Conservation (phyloP, 805 yeast genomes). For the Zygosaccharomyces bailii region DNA sequence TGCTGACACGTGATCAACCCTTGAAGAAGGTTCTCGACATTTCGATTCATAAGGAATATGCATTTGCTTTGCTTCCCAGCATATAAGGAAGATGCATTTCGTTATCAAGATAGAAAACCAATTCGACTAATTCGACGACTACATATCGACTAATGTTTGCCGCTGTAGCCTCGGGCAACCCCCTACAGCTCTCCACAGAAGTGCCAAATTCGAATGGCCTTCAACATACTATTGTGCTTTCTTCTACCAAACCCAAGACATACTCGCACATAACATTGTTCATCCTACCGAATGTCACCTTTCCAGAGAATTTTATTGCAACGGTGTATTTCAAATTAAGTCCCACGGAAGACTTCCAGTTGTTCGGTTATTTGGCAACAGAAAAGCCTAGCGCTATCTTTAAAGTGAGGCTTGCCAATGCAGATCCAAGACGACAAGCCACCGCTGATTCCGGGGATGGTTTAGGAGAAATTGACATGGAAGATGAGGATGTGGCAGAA, state of each 20-base stretch:
- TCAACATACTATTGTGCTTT: constrained; percentile 36
- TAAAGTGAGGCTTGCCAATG: constrained; percentile 51
- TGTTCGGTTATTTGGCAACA: constrained; percentile 60
- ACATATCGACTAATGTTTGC: constrained; percentile 31
- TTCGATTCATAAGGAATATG: constrained; percentile 1
- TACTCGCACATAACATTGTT: constrained; percentile 77
- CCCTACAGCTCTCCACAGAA: constrained; percentile 36
- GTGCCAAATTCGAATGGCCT: constrained; percentile 38
- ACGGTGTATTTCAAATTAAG: constrained; percentile 86
- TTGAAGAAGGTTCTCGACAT: constrained; percentile 15
- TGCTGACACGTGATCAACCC: constrained; percentile 10
- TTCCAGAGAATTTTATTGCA: constrained; percentile 73
- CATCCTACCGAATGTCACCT: constrained; percentile 73
- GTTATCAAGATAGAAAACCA: neutral
- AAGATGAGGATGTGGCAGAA: constrained; percentile 42
- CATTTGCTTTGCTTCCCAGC: neutral
- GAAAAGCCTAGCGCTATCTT: constrained; percentile 89
- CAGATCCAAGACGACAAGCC: constrained; percentile 4
- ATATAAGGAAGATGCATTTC: neutral
- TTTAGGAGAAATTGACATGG: constrained; percentile 56
- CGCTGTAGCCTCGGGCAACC: constrained; percentile 40
- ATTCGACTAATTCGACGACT: neutral
- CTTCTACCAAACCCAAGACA: constrained; percentile 36
- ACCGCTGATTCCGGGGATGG: constrained; percentile 36
- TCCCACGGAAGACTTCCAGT: constrained; percentile 50